phyloP scores from a whole-genome alignment of 208 protist genomes.

The Leishmania braziliensis region DNA sequence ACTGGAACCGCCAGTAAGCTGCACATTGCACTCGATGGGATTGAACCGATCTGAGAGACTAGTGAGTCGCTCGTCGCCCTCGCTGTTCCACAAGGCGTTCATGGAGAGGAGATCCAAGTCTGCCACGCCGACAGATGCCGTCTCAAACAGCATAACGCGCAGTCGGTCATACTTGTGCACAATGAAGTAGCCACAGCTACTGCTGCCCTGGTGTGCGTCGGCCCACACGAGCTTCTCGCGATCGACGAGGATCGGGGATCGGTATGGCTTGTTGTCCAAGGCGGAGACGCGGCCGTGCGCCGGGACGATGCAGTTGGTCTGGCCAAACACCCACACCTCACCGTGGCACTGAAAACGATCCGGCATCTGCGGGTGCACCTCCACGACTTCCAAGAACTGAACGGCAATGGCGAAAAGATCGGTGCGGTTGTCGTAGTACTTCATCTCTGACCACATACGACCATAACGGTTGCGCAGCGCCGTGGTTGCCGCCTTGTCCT shows the following conservation, averaged over 20 bases:
- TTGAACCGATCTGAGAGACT: constrained; percentile 34
- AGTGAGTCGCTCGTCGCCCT: constrained; percentile 9
- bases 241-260: constrained; percentile 59
- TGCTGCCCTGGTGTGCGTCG: constrained; percentile 5
- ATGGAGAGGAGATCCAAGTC: constrained; percentile 69
- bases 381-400: constrained; percentile 63
- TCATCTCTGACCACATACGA: constrained; percentile 36
- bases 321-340: constrained; percentile 69
- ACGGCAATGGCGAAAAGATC: constrained; percentile 53
- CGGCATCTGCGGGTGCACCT: constrained; percentile 59
- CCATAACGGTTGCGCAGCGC: constrained; percentile 30
- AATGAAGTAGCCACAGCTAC: constrained; percentile 44
- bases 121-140: constrained; percentile 57
- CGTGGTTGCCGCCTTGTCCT: constrained; percentile 2
- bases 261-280: constrained; percentile 46
- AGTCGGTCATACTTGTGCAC: constrained; percentile 77
- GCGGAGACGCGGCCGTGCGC: constrained; percentile 26
- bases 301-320: constrained; percentile 25
- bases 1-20: constrained; percentile 21
- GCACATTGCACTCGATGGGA: constrained; percentile 33
- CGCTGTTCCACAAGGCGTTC: constrained; percentile 39
- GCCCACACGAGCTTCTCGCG: constrained; percentile 52
- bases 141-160: constrained; percentile 71
- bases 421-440: constrained; percentile 32
- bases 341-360: constrained; percentile 72